Base-by-base conservation (phyloP, 345 rosid species). In the Physaria fendleri region DNA sequence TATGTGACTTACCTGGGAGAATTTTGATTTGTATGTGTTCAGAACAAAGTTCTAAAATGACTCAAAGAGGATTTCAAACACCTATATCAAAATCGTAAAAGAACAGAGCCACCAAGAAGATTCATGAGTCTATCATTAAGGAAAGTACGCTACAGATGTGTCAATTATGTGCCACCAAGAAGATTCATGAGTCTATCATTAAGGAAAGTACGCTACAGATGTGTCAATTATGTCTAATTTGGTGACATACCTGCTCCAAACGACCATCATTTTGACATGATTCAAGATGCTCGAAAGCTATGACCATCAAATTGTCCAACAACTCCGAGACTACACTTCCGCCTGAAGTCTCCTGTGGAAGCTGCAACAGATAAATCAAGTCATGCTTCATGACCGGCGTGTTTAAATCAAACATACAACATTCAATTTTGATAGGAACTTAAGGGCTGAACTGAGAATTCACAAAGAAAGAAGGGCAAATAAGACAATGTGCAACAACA, bases 1-100 rank as follows among this genome's bases (percentile, higher is more conserved):
- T 8, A 9, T 46, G 35, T 38, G 49, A 57, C 40, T 32, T 63
- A 92, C 98, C 96, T 92, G 98, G 11, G 92, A 50, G 61, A 92
- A 79, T 68, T 92, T 92, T 41, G 93, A 85, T 80, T 84, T 88
- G 79, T 85, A 80, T 1, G 90, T 82, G 60, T 63, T 77, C 46
- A 92, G 60, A 37, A 88, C 67, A 25, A 78, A 82, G 38, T 69
- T 51, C 69, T 57, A 72, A 72, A 92, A 92, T 46, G 98, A 84
- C 65, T 71, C 59, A 32, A 84, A 75, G 70, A 88, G 90, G 40
- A 65, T 80, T 54, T 80, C 87, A 65, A 84, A 92, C 35, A 88
- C 95, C 98, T 85, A 62, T 1, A 17, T 56, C 32, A 62, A 46
- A 62, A 56, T 27, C 21, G n/a, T n/a, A n/a, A n/a, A n/a, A 66